Percentiles rank a stretch among this genome's conserved stretches.
Conservation (phyloP, 768 basidiomycete species). For the Solioccasus polychromus region DNA sequence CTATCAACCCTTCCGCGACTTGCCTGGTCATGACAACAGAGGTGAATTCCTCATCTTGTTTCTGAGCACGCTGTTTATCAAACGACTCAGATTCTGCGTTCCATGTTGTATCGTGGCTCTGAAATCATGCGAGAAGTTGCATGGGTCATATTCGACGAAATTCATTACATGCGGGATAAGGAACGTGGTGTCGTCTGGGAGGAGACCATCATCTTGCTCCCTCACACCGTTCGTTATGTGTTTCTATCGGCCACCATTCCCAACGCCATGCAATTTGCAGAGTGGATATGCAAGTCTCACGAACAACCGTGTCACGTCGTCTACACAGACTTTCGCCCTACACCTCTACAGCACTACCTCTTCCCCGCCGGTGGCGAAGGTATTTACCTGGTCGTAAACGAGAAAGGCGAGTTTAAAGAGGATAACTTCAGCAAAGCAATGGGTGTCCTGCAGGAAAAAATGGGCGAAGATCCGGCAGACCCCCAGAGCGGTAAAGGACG, state of each 20-base stretch:
- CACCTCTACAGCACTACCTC: conserved; percentile 95
- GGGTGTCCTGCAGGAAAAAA: conserved; percentile 81
- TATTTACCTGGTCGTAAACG: conserved; percentile 97
- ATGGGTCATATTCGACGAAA: conserved; percentile 99
- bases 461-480: conserved; percentile 92
- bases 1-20: conserved; percentile 94
- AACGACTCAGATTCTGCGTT: conserved; percentile 81
- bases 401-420: conserved; percentile 94
- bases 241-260: conserved; percentile 99
- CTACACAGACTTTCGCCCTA: conserved; percentile 98
- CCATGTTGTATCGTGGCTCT: conserved; percentile 97
- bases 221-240: conserved; percentile 94
- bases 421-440: conserved; percentile 98
- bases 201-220: conserved; percentile 96
- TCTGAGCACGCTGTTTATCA: neutral
- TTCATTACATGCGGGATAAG: conserved; percentile 99
- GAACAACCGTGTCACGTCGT: conserved; percentile 99
- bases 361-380: conserved; percentile 97
- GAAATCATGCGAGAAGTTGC: conserved; percentile 99
- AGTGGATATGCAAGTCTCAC: conserved; percentile 98
- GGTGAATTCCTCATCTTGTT: conserved; percentile 39
- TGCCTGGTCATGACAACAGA: conserved; percentile 99
- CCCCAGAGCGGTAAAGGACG: conserved; percentile 78
- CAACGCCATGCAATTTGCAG: conserved; percentile 98
- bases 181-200: conserved; percentile 99